These are phyloP conservation scores for Amphirosellinia nigrospora DNA, from an alignment of 495 filamentous ascomycete genomes.

Conservation along the genomic window DNA sequence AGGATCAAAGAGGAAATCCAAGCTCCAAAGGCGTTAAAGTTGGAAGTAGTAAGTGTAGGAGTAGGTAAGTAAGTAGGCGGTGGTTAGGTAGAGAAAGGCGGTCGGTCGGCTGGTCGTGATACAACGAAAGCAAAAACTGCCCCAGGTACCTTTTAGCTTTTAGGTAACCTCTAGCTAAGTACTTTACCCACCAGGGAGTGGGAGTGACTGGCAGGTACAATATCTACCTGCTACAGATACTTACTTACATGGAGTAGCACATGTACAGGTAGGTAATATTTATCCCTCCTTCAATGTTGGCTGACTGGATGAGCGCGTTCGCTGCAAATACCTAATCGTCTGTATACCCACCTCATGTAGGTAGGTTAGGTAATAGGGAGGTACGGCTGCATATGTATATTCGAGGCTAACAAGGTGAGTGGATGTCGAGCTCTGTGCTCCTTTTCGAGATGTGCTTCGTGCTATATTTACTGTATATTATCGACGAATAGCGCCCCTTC, in stretches of 20 bases:
- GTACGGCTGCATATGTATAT: too few species aligned
- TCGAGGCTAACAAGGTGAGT: too few species aligned
- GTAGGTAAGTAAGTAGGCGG: too few species aligned
- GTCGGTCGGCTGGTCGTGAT: slow-evolving; percentile 13
- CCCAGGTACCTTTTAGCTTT: background rate
- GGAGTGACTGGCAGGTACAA: too few species aligned
- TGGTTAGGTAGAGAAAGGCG: slow-evolving; percentile 5
- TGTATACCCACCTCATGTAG: too few species aligned
- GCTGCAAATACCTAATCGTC: too few species aligned
- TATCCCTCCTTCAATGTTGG: too few species aligned
- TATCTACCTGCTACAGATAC: background rate
- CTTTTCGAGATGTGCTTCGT: background rate
- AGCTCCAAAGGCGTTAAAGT: slow-evolving; percentile 4
- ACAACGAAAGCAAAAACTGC: background rate
- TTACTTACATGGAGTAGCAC: too few species aligned
- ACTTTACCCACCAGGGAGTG: background rate
- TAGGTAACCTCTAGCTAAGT: background rate
- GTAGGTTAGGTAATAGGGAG: too few species aligned
- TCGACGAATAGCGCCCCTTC: slow-evolving; percentile 4
- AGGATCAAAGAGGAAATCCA: slow-evolving; percentile 23
- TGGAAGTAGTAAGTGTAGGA: background rate
- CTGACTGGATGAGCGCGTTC: too few species aligned
- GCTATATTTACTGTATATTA: too few species aligned
- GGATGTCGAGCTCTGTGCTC: background rate
- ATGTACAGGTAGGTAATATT: too few species aligned